A percentile compares a stretch with the other conserved stretches of the same genome.
These are phyloP conservation scores for Xylariaceae sp. DNA, from an alignment of 2,329 filamentous ascomycete species.

Conservation along the genomic window DNA sequence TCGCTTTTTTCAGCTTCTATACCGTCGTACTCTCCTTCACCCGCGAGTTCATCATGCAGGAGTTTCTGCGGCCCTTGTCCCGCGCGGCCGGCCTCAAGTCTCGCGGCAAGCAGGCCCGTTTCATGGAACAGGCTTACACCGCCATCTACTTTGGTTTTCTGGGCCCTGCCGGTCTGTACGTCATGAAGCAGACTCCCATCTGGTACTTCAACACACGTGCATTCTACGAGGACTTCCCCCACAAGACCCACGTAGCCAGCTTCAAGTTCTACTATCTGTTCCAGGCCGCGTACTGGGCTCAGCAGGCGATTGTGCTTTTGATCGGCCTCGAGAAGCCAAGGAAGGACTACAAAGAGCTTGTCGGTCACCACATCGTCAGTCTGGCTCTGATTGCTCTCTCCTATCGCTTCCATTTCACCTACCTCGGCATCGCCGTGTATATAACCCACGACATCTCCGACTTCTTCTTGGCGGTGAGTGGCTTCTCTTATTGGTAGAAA, in stretches of 20 bases:
- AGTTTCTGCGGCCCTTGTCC: constrained; percentile 63
- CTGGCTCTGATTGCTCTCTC: constrained; percentile 78
- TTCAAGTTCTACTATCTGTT: constrained; percentile 98
- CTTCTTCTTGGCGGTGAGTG: constrained; percentile 85
- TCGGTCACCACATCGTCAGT: constrained; percentile 88
- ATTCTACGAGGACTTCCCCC: constrained; percentile 89
- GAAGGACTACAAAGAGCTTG: constrained; percentile 93
- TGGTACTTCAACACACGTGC: constrained; percentile 93
- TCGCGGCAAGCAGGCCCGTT: constrained; percentile 63
- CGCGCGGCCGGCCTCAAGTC: constrained; percentile 56
- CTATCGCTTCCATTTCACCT: constrained; percentile 96
- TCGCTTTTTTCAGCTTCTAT: constrained; percentile 71
- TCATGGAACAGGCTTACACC: constrained; percentile 76
- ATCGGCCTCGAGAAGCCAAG: constrained; percentile 87
- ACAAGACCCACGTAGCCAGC: constrained; percentile 71
- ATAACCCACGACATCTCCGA: constrained; percentile 93
- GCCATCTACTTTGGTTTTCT: constrained; percentile 68
- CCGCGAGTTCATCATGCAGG: constrained; percentile 73
- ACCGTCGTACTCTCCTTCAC: constrained; percentile 69
- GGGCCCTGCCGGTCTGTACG: constrained; percentile 65
- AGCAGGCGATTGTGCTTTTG: constrained; percentile 85
- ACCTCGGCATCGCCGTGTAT: constrained; percentile 90
- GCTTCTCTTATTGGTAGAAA: neutral
- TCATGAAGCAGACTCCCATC: constrained; percentile 77
- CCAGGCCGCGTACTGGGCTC: constrained; percentile 91